Conservation (phyloP, 1,284 basidiomycete genomes). For the Melampsora americana region DNA sequence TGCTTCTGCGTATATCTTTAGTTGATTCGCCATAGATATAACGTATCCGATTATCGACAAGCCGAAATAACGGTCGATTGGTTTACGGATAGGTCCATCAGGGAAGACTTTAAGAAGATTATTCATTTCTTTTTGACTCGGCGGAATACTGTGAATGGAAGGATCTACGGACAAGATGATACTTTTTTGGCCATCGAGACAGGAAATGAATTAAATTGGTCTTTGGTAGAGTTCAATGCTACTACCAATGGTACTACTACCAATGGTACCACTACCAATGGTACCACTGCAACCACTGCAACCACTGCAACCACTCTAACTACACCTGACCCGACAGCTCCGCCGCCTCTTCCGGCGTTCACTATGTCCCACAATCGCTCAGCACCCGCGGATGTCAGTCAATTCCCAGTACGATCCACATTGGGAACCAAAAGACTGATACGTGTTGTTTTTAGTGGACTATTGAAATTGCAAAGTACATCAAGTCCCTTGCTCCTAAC, state of each 20-base stretch:
- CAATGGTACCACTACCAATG: no score
- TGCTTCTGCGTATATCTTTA: background rate
- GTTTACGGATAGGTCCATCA: constrained; percentile 3
- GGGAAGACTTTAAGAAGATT: constrained; percentile 10
- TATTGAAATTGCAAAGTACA: constrained; percentile 19
- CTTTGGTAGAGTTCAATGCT: background rate
- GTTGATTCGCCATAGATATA: constrained; percentile 5
- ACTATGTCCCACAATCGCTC: constrained; percentile 2
- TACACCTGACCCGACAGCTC: no score
- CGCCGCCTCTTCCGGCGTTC: background rate
- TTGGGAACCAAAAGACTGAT: background rate
- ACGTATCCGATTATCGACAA: background rate
- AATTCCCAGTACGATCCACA: background rate
- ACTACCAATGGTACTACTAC: no score
- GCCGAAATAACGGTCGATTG: background rate
- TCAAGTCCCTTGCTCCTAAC: constrained; percentile 28
- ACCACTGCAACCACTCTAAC: no score
- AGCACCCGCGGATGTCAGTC: constrained; percentile 25
- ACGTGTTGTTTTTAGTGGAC: constrained; percentile 24
- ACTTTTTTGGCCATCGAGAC: constrained; percentile 9
- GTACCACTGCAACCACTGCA: no score
- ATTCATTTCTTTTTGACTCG: constrained; percentile 2
- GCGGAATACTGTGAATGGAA: constrained; percentile 10
- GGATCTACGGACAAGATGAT: constrained; percentile 10
- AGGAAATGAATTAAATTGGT: constrained; percentile 23